Conservation (phyloP, 768 basidiomycete species). For the Nevesoporus exiguus region DNA sequence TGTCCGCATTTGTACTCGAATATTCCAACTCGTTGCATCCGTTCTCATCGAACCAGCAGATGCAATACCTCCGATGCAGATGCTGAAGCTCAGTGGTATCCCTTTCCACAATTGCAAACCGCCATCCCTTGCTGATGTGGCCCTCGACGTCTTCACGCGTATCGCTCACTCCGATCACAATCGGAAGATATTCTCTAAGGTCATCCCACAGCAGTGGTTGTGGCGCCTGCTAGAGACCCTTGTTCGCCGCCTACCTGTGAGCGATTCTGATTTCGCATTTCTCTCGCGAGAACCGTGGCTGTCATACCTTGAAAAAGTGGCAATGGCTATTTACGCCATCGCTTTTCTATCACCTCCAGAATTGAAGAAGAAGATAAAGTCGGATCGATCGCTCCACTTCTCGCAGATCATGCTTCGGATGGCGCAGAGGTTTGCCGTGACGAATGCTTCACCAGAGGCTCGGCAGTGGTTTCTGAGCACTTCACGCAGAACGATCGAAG, state of each 20-base stretch:
- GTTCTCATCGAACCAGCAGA: constrained; percentile 71
- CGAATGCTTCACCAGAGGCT: constrained; percentile 44
- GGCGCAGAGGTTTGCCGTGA: constrained; percentile 57
- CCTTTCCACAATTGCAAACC: constrained; percentile 46
- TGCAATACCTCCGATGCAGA: constrained; percentile 57
- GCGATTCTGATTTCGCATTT: constrained; percentile 70
- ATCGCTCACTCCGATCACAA: constrained; percentile 75
- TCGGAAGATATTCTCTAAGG: constrained; percentile 63
- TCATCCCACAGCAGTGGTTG: constrained; percentile 56
- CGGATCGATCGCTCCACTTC: constrained; percentile 63
- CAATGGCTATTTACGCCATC: constrained; percentile 83
- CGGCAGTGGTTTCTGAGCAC: constrained; percentile 52
- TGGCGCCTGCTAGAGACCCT: constrained; percentile 65
- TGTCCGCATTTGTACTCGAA: constrained; percentile 49
- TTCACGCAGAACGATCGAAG: constrained; percentile 67
- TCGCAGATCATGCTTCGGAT: constrained; percentile 67
- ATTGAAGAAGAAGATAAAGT: constrained; percentile 68
- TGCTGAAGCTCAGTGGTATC: constrained; percentile 51
- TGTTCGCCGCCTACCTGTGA: constrained; percentile 79
- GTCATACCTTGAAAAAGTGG: constrained; percentile 71
- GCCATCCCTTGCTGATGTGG: constrained; percentile 62
- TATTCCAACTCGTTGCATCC: constrained; percentile 68
- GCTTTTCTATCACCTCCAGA: constrained; percentile 77
- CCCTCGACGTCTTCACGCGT: constrained; percentile 83
- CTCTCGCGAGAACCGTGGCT: constrained; percentile 65